phyloP scores from a whole-genome alignment of 371 early-diverging fungal genomes.

The Rhizopus delemar region DNA sequence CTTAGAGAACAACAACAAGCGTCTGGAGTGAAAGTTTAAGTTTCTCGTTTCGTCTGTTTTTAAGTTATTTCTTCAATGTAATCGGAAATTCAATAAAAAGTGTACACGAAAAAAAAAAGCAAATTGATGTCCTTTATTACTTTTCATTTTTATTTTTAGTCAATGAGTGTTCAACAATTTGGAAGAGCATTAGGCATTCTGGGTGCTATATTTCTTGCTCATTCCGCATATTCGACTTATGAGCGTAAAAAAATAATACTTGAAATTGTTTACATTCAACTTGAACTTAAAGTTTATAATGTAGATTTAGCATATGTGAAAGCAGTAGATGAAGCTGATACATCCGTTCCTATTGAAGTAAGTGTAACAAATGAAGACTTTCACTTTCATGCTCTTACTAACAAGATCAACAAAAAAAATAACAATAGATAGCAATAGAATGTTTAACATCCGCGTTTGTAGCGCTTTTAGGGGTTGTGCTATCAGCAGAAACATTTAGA shows the following conservation, averaged over 20 bases:
- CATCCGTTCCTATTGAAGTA: conserved; percentile 66
- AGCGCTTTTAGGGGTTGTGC: conserved; percentile 40
- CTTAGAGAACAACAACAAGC: conserved; percentile 46
- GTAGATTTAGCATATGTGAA: conserved; percentile 70
- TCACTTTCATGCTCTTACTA: not conserved
- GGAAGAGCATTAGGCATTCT: conserved; percentile 56
- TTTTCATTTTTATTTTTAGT: not conserved
- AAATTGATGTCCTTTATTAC: not conserved
- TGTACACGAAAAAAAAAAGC: not conserved
- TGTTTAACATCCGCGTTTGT: conserved; percentile 44
- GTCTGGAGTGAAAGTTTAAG: conserved; percentile 20
- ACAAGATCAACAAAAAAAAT: not conserved
- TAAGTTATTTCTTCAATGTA: not conserved
- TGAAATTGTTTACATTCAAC: not conserved
- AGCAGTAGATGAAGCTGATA: conserved; percentile 58
- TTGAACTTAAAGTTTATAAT: not conserved
- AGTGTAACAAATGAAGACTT: not conserved
- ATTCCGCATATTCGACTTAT: conserved; percentile 71
- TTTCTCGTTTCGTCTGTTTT: not conserved
- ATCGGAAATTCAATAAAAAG: conserved; percentile 7
- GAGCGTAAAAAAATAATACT: conserved; percentile 54
- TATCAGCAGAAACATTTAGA: conserved; percentile 62
- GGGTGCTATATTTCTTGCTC: conserved; percentile 58
- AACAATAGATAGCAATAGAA: conserved; percentile 38
- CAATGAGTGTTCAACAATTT: conserved; percentile 29